Percentiles rank a stretch among this genome's conserved stretches.
phyloP scores from a whole-genome alignment of 2,329 filamentous ascomycete species.

The Fusarium cyanostomum region DNA sequence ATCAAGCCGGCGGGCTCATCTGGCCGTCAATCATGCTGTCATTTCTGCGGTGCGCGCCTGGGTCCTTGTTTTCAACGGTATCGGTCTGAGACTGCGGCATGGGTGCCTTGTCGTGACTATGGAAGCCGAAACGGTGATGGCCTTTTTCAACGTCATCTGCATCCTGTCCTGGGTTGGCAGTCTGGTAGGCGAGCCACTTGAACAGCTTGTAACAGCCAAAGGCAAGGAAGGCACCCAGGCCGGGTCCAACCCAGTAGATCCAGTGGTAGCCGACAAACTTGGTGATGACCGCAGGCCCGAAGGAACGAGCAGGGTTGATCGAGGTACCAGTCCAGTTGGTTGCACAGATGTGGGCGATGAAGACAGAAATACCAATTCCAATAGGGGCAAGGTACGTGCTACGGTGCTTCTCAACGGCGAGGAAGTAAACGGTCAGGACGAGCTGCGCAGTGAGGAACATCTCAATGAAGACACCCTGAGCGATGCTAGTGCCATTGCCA shows the following conservation, averaged over 20 bases:
- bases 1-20: conserved; percentile 16
- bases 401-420: conserved; percentile 78
- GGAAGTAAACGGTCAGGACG: conserved; percentile 72
- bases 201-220: conserved; percentile 60
- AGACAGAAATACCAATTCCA: conserved; percentile 76
- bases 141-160: conserved; percentile 44
- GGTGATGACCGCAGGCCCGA: conserved; percentile 58
- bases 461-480: conserved; percentile 72
- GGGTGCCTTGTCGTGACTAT: conserved; percentile 9
- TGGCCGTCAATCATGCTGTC: conserved; percentile 38
- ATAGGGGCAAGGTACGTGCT: conserved; percentile 76
- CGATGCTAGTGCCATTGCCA: conserved; percentile 58
- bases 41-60: conserved; percentile 20
- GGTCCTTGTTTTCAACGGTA: conserved; percentile 25
- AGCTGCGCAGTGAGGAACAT: conserved; percentile 72
- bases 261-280: conserved; percentile 59
- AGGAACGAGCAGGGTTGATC: conserved; percentile 61
- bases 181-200: conserved; percentile 62
- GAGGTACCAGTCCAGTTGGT: conserved; percentile 59
- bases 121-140: conserved; percentile 9
- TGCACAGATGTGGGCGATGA: conserved; percentile 62
- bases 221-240: conserved; percentile 59
- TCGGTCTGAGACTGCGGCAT: conserved; percentile 29
- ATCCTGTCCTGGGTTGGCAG: conserved; percentile 61
- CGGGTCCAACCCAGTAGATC: conserved; percentile 66